Evolutionary conservation across 805 yeast genomes (phyloP), one percentile per base, ranked within the genome.

Genomic region (Schwanniomyces sp.): DNA sequence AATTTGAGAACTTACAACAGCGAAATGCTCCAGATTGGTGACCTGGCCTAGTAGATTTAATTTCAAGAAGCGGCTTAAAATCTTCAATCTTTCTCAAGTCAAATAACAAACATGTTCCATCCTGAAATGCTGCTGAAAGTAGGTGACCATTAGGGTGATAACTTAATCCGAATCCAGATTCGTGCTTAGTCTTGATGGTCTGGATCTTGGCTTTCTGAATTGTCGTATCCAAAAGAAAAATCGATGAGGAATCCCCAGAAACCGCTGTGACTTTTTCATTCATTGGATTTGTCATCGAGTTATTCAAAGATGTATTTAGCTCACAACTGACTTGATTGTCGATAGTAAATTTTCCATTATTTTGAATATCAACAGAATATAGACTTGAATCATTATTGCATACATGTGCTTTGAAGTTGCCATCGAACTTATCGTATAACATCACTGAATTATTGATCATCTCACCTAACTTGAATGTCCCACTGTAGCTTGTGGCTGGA

Each of bases 301-400:
- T 88, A 59, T 91, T 91, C 50, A 91, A 72, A 4, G 95, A 85
- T 36, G 83, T 80, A 38, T 82, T 83, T 47, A 84, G 49, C 49
- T 72, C 75, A 49, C 76, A 73, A 51, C 78, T 62, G 51, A 82
- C 57, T 40, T 77, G 67, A 55, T 68, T 68, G 41, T 69, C 55
- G 34, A 79, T 61, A 10, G 74, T 70, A 12, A 79, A 69, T 21
- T 55, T 48, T 9, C 78, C 76, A 5, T 80, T 64, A 49, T 74
- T 76, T 36, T 66, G 59, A 7, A 90, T 73, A 53, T 84, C 85
- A 46, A 88, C 75, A 44, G 77, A 70, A 59, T 91, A 89, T 43
- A 91, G 69, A 45, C 79, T 72, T 38, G 82, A 79, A 63, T 91
- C 98, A 63, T 91, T 91, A 63, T 91, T 91, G 65, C 97, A 91